Evolutionary conservation across 2,329 filamentous ascomycete genomes (phyloP), one percentile per base, ranked within the genome.

Genomic region (Escovopsis sp.): DNA sequence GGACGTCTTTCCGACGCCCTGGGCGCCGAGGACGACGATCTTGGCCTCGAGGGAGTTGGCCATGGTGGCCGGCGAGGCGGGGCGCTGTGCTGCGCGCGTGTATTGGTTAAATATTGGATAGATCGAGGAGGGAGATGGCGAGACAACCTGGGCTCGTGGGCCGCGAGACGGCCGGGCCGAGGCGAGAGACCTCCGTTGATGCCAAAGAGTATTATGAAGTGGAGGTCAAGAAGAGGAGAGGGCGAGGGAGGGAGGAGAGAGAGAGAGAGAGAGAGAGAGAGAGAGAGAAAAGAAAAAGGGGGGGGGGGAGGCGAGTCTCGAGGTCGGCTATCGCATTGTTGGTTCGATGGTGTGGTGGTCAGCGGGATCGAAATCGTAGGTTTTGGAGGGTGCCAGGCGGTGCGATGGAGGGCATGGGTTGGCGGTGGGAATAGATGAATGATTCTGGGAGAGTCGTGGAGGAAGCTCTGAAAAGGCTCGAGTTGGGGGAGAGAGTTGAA

Each of bases 1-100:
- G 12, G 79, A 82, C 11, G 83, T 87, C 66, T 87, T 88, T 54
- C 82, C 82, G 43, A 87, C 82, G 58, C 79, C 79, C 63, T 87
- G 83, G 39, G 79, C 76, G 61, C 84, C 83, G 54, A 88, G 77
- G 48, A 88, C 79, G 50, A 87, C 79, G 44, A 88, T 82, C 62
- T 87, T 86, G 58, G 83, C 81, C 65, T 87, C 82, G 54, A 88
- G 74, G 34, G 79, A 81, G 25, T 40, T 43, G 24, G 43, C 43
- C 43, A 45, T 45, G 20, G 24, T 35, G 20, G 16, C 20, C 36
- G 27, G 40, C 6, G 13, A 25, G n/a, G 12, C 39, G 27, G 32
- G 15, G 13, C 13, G 24, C 14, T 25, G n/a, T n/a, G n/a, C n/a
- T n/a, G n/a, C n/a, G n/a, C n/a, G n/a, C n/a, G n/a, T n/a, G n/a